A percentile compares a stretch with the other conserved stretches of the same genome.
These are phyloP conservation scores for Sindora glabra DNA, from an alignment of 306 rosid genomes.

Conservation along the genomic window DNA sequence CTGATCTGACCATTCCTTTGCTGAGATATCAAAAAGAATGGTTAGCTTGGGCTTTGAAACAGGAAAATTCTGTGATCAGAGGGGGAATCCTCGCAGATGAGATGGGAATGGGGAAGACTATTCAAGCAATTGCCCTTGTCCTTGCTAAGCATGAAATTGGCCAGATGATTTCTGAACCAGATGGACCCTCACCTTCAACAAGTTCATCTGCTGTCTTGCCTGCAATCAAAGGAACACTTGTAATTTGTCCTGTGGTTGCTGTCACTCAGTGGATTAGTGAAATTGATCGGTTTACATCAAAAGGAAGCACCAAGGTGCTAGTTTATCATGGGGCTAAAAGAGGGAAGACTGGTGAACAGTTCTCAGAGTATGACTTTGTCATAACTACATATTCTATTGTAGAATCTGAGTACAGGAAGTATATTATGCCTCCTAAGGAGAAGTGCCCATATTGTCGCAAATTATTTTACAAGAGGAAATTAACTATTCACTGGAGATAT, in stretches of 20 bases:
- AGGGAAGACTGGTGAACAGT: slow-evolving; percentile 38
- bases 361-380: slow-evolving; percentile 69
- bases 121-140: slow-evolving; percentile 93
- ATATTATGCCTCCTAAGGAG: slow-evolving; percentile 74
- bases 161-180: slow-evolving; percentile 20
- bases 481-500: slow-evolving; percentile 45
- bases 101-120: slow-evolving; percentile 87
- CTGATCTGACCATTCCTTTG: slow-evolving; percentile 61
- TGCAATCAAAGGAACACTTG: slow-evolving; percentile 61
- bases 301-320: slow-evolving; percentile 75
- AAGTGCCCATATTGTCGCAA: slow-evolving; percentile 61
- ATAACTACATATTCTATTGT: slow-evolving; percentile 73
- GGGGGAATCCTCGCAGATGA: slow-evolving; percentile 99
- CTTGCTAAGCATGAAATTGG: slow-evolving; percentile 57
- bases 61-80: slow-evolving; percentile 49
- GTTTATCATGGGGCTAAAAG: slow-evolving; percentile 80
- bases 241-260: slow-evolving; percentile 86
- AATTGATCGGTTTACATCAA: slow-evolving; percentile 61
- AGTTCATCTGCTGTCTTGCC: slow-evolving; percentile 43
- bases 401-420: slow-evolving; percentile 76
- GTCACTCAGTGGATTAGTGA: slow-evolving; percentile 83
- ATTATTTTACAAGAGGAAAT: slow-evolving; percentile 14
- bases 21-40: slow-evolving; percentile 90
- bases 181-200: slow-evolving; percentile 22
- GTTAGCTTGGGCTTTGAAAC: slow-evolving; percentile 85